phyloP scores from a whole-genome alignment of 2,329 filamentous ascomycete genomes.

The Colletotrichum sp. region DNA sequence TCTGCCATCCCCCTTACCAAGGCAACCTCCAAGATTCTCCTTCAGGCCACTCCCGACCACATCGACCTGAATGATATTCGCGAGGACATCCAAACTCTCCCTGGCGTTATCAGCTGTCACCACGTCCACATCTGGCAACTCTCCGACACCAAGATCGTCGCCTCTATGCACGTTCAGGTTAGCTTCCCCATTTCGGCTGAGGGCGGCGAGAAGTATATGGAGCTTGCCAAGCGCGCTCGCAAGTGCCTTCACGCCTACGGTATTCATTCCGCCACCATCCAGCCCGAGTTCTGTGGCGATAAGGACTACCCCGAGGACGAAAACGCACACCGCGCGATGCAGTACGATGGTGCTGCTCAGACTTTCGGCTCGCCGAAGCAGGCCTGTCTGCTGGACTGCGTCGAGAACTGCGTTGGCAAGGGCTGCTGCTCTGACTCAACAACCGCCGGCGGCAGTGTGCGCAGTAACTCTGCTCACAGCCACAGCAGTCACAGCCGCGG shows the following conservation, averaged over 20 bases:
- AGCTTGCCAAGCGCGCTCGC: conserved; percentile 80
- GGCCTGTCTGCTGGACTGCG: conserved; percentile 57
- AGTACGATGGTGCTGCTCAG: conserved; percentile 38
- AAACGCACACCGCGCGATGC: conserved; percentile 34
- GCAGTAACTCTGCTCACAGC: conserved; percentile 32
- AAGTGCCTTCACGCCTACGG: conserved; percentile 93
- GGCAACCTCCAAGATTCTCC: conserved; percentile 83
- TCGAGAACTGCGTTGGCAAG: conserved; percentile 51
- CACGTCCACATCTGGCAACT: conserved; percentile 98
- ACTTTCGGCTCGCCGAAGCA: conserved; percentile 25
- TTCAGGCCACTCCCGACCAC: conserved; percentile 91
- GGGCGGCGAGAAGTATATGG: conserved; percentile 85
- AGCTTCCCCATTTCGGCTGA: conserved; percentile 87
- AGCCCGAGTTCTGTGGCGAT: conserved; percentile 82
- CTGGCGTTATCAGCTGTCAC: conserved; percentile 88
- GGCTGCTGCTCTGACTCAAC: conserved; percentile 46
- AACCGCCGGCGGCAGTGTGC: conserved; percentile 34
- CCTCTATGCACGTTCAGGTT: conserved; percentile 92
- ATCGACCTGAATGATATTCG: conserved; percentile 90
- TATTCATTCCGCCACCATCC: conserved; percentile 96
- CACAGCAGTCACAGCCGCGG: conserved; percentile 31
- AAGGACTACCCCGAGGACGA: conserved; percentile 44
- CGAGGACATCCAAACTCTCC: conserved; percentile 85
- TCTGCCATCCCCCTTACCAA: conserved; percentile 81
- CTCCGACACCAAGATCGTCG: conserved; percentile 91